Evolutionary conservation across 2,329 filamentous ascomycete genomes (phyloP).

Genomic region (Phialophora tarda): DNA sequence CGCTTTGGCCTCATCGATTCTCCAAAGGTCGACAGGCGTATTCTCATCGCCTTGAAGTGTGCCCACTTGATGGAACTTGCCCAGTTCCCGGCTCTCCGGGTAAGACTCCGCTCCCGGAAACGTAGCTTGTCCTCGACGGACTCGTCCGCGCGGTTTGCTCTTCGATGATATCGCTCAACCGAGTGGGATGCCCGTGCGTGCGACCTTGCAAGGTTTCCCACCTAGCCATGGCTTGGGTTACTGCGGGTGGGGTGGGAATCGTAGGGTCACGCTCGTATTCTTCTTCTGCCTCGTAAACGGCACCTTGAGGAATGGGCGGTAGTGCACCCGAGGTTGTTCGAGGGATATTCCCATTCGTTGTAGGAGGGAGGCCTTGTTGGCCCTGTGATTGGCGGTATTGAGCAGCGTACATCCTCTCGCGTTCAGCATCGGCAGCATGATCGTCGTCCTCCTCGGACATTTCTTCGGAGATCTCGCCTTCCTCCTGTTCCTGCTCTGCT

Average conservation of each 20-base stretch:
- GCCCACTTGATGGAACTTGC: not conserved
- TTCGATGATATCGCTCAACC: slow-evolving; percentile 85
- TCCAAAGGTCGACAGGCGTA: not conserved
- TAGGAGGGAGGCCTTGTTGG: slow-evolving; percentile 41
- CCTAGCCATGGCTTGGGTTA: slow-evolving; percentile 56
- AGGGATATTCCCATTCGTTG: slow-evolving; percentile 24
- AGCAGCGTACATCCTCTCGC: slow-evolving; percentile 46
- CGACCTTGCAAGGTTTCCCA: slow-evolving; percentile 76
- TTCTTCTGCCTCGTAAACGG: slow-evolving; percentile 70
- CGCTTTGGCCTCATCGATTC: not conserved
- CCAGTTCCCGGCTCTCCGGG: slow-evolving; percentile 17
- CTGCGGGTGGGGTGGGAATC: slow-evolving; percentile 14
- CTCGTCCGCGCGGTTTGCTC: slow-evolving; percentile 68
- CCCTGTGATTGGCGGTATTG: slow-evolving; percentile 38
- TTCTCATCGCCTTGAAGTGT: not conserved
- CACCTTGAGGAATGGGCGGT: slow-evolving; percentile 33
- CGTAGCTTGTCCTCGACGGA: slow-evolving; percentile 69
- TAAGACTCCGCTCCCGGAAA: slow-evolving; percentile 25
- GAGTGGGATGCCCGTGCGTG: slow-evolving; percentile 82
- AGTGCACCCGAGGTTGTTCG: slow-evolving; percentile 30
- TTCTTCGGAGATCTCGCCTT: slow-evolving; percentile 27
- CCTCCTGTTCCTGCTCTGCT: slow-evolving; percentile 22
- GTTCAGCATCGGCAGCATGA: slow-evolving; percentile 54
- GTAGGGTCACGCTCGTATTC: slow-evolving; percentile 60
- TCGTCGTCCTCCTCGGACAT: slow-evolving; percentile 55